These are phyloP conservation scores for Chrysoporthe cubensis DNA, from an alignment of 2,329 filamentous ascomycete genomes.

Conservation along the genomic window DNA sequence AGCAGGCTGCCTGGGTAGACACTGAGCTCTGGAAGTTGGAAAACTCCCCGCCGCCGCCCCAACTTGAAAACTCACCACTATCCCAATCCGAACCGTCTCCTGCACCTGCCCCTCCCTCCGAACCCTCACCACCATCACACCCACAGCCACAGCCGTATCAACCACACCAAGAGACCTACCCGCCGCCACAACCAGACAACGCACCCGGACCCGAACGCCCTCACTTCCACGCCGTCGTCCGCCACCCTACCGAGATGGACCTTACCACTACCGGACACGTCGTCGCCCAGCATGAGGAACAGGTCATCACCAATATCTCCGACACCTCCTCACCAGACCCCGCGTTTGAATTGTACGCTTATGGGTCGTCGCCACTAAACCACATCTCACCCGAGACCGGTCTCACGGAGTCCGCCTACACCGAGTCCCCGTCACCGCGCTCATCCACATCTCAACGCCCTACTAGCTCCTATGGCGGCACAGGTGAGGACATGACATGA, in stretches of 20 bases:
- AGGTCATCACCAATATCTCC: conserved; percentile 37
- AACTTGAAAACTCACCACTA: conserved; percentile 29
- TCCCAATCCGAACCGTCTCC: conserved; percentile 37
- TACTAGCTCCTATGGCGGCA: conserved; percentile 21
- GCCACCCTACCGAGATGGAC: conserved; percentile 30
- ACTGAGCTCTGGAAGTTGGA: conserved; percentile 42
- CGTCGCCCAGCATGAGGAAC: conserved; percentile 28
- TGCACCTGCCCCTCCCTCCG: conserved; percentile 3
- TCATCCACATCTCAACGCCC: conserved; percentile 27
- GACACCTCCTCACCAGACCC: conserved; percentile 49
- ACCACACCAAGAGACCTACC: conserved; percentile 12
- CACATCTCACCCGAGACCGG: conserved; percentile 54
- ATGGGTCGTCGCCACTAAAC: conserved; percentile 45
- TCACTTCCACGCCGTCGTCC: conserved; percentile 28
- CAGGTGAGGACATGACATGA: conserved; percentile 17
- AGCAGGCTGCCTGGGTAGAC: conserved; percentile 40
- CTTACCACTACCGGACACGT: conserved; percentile 26
- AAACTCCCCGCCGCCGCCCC: conserved; percentile 34
- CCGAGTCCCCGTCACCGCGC: conserved; percentile 29
- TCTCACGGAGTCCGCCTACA: conserved; percentile 39
- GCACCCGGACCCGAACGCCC: conserved; percentile 22
- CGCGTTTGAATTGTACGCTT: conserved; percentile 35
- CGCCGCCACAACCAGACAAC: conserved; percentile 12
- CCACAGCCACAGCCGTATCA: conserved; percentile 5
- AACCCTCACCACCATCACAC: conserved; percentile 19